Evolutionary conservation across 2,329 filamentous ascomycete species (phyloP).

Genomic region (Gnomoniopsis sp.): DNA sequence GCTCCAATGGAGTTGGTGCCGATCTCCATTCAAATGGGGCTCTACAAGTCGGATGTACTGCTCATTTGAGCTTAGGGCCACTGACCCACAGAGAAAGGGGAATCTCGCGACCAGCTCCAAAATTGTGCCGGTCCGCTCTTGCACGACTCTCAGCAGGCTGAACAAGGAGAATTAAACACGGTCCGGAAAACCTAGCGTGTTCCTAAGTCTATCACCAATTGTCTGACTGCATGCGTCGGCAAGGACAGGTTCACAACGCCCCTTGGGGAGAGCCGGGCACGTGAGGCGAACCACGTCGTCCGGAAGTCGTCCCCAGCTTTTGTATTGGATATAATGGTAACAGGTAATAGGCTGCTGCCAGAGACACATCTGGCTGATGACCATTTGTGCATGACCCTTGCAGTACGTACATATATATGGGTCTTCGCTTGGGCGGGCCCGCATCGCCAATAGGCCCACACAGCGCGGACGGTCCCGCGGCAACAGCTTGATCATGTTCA

Average conservation of each 20-base stretch:
- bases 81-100: constrained; percentile 18
- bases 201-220: constrained; percentile 5
- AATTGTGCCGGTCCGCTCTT: constrained; percentile 1
- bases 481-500: constrained; percentile 6
- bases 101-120: constrained; percentile 14
- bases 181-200: constrained; percentile 6
- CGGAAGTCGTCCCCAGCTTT: constrained; percentile 7
- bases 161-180: constrained; percentile 11
- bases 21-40: constrained; percentile 35
- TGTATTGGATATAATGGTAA: background rate
- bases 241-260: constrained; percentile 23
- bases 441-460: constrained; percentile 8
- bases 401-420: background rate
- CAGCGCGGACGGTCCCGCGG: constrained; percentile 13
- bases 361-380: constrained; percentile 1
- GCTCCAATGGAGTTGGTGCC: constrained; percentile 26
- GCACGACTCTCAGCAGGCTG: constrained; percentile 11
- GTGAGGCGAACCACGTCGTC: background rate
- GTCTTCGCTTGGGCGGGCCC: constrained; percentile 2
- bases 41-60: constrained; percentile 32
- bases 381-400: constrained; percentile 13
- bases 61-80: constrained; percentile 32
- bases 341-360: background rate
- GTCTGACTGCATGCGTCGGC: constrained; percentile 20
- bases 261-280: constrained; percentile 7